Conservation (phyloP, 192 early-diverging fungal species). For the Anaeromyces robustus region DNA sequence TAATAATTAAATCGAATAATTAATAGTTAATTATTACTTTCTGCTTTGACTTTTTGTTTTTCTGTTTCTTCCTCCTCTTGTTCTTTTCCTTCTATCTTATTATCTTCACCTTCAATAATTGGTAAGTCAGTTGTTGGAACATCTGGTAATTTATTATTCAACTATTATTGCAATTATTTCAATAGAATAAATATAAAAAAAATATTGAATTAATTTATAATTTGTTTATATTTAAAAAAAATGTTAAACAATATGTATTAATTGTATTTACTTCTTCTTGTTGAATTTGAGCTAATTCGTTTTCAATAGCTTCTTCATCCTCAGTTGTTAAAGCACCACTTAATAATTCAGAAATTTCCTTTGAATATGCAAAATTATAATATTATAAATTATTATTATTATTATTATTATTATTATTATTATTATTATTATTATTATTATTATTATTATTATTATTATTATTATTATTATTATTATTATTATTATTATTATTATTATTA, state of each 20-base stretch:
- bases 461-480: no score
- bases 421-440: no score
- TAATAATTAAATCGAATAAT: neutral
- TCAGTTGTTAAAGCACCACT: slow-evolving; percentile 54
- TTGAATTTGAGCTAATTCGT: slow-evolving; percentile 58
- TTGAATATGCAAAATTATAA: neutral
- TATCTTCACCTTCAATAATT: neutral
- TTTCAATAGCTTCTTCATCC: slow-evolving; percentile 73
- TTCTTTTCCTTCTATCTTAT: neutral
- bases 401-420: no score
- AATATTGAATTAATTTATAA: no score
- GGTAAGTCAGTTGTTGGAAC: neutral
- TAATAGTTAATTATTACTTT: neutral
- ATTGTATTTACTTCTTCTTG: slow-evolving; percentile 13
- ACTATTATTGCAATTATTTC: no score
- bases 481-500: no score
- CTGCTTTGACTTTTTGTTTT: neutral
- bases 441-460: no score
- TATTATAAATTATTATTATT: neutral
- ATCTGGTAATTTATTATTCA: neutral
- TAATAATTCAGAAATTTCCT: slow-evolving; percentile 73
- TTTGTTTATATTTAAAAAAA: no score
- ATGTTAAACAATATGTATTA: neutral
- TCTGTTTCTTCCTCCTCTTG: neutral
- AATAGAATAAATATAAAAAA: no score